A percentile compares a stretch with the other conserved stretches of the same genome.
Evolutionary conservation across 176 grass and related monocot genomes (phyloP).

Genomic region (Thalia dealbata): DNA sequence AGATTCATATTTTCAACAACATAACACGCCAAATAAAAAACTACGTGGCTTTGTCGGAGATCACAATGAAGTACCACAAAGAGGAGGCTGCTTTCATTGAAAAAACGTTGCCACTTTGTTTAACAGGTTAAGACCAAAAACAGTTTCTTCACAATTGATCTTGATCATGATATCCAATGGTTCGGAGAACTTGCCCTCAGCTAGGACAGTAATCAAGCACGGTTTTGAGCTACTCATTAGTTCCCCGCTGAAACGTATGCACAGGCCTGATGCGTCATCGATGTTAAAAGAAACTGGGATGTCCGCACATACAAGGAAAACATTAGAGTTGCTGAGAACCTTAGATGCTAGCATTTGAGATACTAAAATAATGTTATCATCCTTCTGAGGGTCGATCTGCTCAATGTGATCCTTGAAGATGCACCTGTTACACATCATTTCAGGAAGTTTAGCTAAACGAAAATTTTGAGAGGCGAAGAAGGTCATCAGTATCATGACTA

Average conservation of each 20-base stretch:
- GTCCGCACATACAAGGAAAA: conserved; percentile 74
- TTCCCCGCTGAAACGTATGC: conserved; percentile 65
- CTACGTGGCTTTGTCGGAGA: too few relatives aligned
- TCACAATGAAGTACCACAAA: background rate
- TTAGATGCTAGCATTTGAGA: conserved; percentile 51
- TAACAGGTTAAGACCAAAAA: conserved; percentile 69
- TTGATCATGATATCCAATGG: conserved; percentile 53
- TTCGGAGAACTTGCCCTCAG: conserved; percentile 36
- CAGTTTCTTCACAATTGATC: conserved; percentile 74
- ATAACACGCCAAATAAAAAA: too few relatives aligned
- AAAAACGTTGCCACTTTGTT: conserved; percentile 50
- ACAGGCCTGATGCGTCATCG: conserved; percentile 64
- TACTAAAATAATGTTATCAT: conserved; percentile 46
- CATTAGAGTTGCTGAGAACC: conserved; percentile 56
- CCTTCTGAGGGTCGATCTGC: conserved; percentile 26
- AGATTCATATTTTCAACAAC: too few relatives aligned
- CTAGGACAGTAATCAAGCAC: conserved; percentile 49
- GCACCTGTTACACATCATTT: conserved; percentile 46
- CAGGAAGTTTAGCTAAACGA: conserved; percentile 11
- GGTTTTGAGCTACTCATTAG: conserved; percentile 40
- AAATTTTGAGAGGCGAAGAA: too few relatives aligned
- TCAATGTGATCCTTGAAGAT: conserved; percentile 66
- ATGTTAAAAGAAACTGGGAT: conserved; percentile 66
- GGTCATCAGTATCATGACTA: background rate
- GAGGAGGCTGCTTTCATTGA: conserved; percentile 27